phyloP scores from a whole-genome alignment of 805 yeast species.

The Cephaloascus fragrans region DNA sequence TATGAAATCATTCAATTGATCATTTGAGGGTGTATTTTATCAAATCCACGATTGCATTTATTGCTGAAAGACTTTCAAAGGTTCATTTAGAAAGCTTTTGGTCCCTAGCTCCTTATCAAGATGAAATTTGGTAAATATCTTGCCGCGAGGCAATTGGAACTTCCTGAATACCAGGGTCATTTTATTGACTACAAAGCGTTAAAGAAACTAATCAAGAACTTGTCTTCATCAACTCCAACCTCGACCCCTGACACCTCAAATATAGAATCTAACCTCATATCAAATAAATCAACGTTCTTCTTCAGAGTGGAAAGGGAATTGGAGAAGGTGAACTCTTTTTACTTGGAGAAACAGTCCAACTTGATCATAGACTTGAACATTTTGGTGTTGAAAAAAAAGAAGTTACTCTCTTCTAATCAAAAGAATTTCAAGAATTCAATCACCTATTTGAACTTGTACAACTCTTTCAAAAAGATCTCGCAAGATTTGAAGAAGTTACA shows the following conservation, averaged over 20 bases:
- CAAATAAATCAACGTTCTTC: conserved; percentile 82
- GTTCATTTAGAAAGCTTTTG: no score
- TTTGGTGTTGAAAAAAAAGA: conserved; percentile 60
- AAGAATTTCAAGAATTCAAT: conserved; percentile 56
- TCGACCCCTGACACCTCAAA: no score
- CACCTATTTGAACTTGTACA: conserved; percentile 72
- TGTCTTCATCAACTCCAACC: conserved; percentile 37
- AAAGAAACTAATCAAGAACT: conserved; percentile 81
- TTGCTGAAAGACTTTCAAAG: no score
- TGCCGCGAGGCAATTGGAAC: conserved; percentile 87
- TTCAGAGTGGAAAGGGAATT: conserved; percentile 89
- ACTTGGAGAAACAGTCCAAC: conserved; percentile 85
- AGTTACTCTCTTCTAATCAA: conserved; percentile 19
- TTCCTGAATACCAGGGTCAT: conserved; percentile 90
- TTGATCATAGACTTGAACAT: conserved; percentile 72
- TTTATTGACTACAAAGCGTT: conserved; percentile 92
- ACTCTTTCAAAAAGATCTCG: conserved; percentile 81
- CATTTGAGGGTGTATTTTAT: no score
- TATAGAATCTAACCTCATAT: conserved; percentile 50
- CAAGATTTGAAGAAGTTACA: conserved; percentile 83
- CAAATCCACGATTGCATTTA: no score
- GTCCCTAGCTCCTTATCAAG: no score
- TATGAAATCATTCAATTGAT: no score
- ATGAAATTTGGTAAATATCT: conserved; percentile 93
- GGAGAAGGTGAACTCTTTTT: conserved; percentile 91